Evolutionary conservation across 495 filamentous ascomycete species (phyloP).

Genomic region (Penicillium longicatenatum): DNA sequence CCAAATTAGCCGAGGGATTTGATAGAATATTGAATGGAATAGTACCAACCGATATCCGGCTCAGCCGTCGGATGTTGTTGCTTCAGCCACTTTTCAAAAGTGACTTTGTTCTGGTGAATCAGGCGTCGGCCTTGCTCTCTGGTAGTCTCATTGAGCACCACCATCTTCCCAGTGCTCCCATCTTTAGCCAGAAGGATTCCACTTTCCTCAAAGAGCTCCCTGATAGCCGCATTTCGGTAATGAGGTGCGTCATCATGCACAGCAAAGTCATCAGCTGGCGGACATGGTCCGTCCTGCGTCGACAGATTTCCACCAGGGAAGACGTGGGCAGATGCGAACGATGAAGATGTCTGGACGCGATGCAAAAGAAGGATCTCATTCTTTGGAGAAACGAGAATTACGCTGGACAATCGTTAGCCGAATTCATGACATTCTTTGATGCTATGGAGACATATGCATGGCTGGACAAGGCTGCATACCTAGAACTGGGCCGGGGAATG

Average conservation of each 20-base stretch:
- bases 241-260: slow-evolving; percentile 66
- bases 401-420: slow-evolving; percentile 48
- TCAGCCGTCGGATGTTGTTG: slow-evolving; percentile 59
- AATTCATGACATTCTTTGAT: neutral
- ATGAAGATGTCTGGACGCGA: slow-evolving; percentile 75
- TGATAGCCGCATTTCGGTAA: slow-evolving; percentile 78
- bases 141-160: slow-evolving; percentile 59
- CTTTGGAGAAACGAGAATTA: slow-evolving; percentile 80
- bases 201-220: slow-evolving; percentile 94
- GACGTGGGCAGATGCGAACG: slow-evolving; percentile 91
- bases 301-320: slow-evolving; percentile 94
- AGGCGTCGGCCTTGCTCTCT: slow-evolving; percentile 65
- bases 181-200: slow-evolving; percentile 78
- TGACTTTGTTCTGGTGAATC: slow-evolving; percentile 62
- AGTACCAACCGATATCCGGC: slow-evolving; percentile 62
- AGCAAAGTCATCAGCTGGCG: slow-evolving; percentile 40
- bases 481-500: slow-evolving; percentile 41
- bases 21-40: neutral
- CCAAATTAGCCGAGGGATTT: neutral
- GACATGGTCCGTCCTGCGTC: slow-evolving; percentile 62
- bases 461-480: slow-evolving; percentile 13
- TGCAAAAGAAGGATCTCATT: slow-evolving; percentile 90
- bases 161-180: slow-evolving; percentile 43
- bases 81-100: slow-evolving; percentile 68
- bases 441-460: neutral